Conservation (phyloP, 768 basidiomycete genomes). For the Naganishia onofrii region DNA sequence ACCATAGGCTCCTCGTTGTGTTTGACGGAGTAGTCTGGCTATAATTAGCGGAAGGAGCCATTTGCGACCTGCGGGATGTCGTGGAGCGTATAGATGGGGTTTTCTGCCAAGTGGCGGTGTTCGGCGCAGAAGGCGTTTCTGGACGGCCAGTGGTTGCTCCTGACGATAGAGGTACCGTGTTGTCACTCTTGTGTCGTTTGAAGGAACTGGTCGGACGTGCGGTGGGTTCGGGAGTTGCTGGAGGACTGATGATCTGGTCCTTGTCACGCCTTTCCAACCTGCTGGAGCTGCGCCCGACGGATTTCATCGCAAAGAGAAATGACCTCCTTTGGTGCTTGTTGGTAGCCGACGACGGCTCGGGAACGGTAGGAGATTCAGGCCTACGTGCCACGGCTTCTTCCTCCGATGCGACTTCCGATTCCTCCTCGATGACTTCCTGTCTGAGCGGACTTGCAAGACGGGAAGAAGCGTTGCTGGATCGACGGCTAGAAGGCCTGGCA, state of each 20-base stretch:
- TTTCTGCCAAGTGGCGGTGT: background rate
- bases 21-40: background rate
- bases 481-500: constrained; percentile 30
- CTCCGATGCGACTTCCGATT: constrained; percentile 3
- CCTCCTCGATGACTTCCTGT: constrained; percentile 44
- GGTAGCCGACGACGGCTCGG: background rate
- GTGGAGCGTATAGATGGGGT: constrained; percentile 5
- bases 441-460: constrained; percentile 46
- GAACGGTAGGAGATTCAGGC: background rate
- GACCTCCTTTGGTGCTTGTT: constrained; percentile 15
- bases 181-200: constrained; percentile 1
- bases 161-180: too few relatives aligned
- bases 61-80: background rate
- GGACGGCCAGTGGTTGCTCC: background rate
- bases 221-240: constrained; percentile 9
- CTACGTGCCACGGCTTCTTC: background rate
- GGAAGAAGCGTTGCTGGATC: constrained; percentile 40
- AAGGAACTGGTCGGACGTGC: constrained; percentile 3
- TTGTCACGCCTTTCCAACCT: constrained; percentile 5
- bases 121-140: background rate
- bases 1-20: background rate
- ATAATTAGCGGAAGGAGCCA: background rate
- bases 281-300: background rate
- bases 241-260: background rate
- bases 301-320: background rate